phyloP scores from a whole-genome alignment of 2,329 filamentous ascomycete species.

The Anisogramma anomala region DNA sequence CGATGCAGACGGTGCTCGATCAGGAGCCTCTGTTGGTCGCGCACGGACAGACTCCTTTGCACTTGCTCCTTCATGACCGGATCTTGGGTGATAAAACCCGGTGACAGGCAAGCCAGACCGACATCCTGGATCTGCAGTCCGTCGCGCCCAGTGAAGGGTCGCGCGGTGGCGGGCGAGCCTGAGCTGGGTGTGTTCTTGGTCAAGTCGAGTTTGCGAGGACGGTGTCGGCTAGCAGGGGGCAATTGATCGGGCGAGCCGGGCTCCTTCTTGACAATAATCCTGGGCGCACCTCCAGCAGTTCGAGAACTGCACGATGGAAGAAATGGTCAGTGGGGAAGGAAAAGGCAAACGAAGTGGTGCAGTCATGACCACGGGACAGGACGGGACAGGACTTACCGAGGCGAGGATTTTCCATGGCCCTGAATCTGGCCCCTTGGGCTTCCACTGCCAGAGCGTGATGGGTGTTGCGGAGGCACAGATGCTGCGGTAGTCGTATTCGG shows the following conservation, averaged over 20 bases:
- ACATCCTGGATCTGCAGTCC: constrained; percentile 75
- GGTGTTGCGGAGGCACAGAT: constrained; percentile 16
- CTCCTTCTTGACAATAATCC: constrained; percentile 95
- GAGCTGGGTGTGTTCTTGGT: constrained; percentile 48
- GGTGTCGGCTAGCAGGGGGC: constrained; percentile 57
- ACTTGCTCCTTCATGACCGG: constrained; percentile 94
- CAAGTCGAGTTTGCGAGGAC: constrained; percentile 67
- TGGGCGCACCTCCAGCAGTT: constrained; percentile 48
- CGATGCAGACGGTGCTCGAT: constrained; percentile 88
- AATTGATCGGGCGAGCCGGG: constrained; percentile 45
- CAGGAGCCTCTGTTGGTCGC: constrained; percentile 87
- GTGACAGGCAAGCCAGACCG: constrained; percentile 85
- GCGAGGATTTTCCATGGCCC: constrained; percentile 40
- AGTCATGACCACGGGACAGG: not conserved
- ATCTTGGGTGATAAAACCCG: constrained; percentile 91
- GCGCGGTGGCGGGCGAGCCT: constrained; percentile 46
- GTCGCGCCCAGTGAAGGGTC: constrained; percentile 70
- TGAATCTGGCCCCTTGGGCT: constrained; percentile 37
- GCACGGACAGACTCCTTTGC: constrained; percentile 83
- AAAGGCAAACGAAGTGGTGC: not conserved
- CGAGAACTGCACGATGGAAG: constrained; percentile 30
- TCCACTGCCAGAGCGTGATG: constrained; percentile 37
- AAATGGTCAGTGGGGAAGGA: constrained; percentile 7
- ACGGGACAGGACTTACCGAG: constrained; percentile 42
- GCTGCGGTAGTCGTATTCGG: constrained; percentile 28